Percentiles rank a stretch among this genome's conserved stretches.
These are phyloP conservation scores for Myriosclerotinia curreyana DNA, from an alignment of 2,329 filamentous ascomycete species.

Conservation along the genomic window DNA sequence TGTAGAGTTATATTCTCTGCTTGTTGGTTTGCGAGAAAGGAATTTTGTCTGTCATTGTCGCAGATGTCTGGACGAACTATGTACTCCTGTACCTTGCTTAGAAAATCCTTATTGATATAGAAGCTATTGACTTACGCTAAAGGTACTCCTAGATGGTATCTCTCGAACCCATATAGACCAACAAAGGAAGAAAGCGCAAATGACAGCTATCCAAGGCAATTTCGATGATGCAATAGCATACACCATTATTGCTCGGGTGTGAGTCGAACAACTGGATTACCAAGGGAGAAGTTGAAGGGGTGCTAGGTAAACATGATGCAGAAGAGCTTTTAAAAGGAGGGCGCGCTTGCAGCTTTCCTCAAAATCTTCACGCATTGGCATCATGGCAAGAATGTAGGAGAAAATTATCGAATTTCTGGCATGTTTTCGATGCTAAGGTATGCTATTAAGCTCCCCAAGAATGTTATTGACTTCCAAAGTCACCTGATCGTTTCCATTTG, in stretches of 20 bases:
- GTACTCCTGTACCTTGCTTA: not conserved
- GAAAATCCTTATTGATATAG: not conserved
- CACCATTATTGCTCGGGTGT: not conserved
- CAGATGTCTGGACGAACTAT: not conserved
- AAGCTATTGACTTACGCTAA: not conserved
- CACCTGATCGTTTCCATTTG: not conserved
- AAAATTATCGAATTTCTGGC: not conserved
- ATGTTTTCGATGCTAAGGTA: not conserved
- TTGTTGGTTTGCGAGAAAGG: not conserved
- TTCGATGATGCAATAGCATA: conserved; percentile 4
- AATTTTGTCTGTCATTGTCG: not conserved
- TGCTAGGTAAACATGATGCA: not conserved
- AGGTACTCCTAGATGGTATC: not conserved
- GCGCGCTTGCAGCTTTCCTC: not conserved
- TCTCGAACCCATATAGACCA: conserved; percentile 1
- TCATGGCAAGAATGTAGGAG: not conserved
- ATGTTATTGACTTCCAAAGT: not conserved
- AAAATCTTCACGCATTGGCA: not conserved
- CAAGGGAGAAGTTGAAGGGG: not conserved
- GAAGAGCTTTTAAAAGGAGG: not conserved
- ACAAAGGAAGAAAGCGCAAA: not conserved
- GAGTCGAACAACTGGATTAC: not conserved
- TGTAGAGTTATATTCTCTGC: not conserved
- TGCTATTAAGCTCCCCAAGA: not conserved
- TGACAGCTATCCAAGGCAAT: conserved; percentile 4